Evolutionary conservation across 352 stramenopile genomes (phyloP).

Genomic region (Phytophthora melonis): DNA sequence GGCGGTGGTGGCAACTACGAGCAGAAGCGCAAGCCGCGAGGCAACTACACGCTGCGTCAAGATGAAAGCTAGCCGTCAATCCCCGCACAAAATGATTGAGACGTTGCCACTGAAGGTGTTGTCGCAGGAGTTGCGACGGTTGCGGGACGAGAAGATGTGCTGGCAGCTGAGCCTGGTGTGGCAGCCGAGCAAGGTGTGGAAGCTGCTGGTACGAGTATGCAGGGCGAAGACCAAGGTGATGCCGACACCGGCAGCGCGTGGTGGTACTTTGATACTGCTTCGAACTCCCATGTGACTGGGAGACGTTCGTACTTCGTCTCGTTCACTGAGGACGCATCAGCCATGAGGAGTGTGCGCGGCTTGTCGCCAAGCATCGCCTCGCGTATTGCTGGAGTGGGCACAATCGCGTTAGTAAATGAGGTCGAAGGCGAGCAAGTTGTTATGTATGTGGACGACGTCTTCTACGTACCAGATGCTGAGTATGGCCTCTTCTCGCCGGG

Average conservation of each 20-base stretch:
- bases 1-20: no score
- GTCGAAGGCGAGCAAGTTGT: background rate
- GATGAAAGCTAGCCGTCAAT: no score
- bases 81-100: no score
- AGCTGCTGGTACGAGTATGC: no score
- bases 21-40: no score
- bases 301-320: background rate
- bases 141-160: no score
- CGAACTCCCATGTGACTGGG: background rate
- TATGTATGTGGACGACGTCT: background rate
- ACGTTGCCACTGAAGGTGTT: no score
- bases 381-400: background rate
- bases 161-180: no score
- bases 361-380: background rate
- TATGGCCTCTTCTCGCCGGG: constrained; percentile 2
- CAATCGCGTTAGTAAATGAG: background rate
- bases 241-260: background rate
- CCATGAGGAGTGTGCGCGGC: background rate
- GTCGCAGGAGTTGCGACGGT: no score
- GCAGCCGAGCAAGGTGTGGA: no score
- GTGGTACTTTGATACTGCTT: constrained; percentile 15
- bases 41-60: no score
- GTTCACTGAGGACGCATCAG: background rate
- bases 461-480: constrained; percentile 8
- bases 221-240: no score